Evolutionary conservation across 139 green algal species (phyloP).

Genomic region (Deuterostichococcus epilithicus): DNA sequence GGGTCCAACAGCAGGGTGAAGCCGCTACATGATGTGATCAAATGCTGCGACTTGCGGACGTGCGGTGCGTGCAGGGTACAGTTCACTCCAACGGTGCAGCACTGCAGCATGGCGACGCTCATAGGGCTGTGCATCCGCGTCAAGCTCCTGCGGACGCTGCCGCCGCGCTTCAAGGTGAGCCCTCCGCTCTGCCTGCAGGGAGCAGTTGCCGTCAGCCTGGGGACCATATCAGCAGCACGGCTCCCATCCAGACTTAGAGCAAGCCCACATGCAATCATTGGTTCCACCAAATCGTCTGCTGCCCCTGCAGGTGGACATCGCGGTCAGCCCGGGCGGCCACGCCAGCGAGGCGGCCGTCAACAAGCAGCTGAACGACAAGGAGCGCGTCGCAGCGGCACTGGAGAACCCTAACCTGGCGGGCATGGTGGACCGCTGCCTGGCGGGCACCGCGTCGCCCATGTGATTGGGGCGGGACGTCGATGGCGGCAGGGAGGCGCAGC

Average conservation of each 20-base stretch:
- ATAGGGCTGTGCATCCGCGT: slow-evolving; percentile 95
- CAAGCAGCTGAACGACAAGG: slow-evolving; percentile 99
- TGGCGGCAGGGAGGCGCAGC: no score
- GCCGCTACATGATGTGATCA: no score
- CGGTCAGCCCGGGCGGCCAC: slow-evolving; percentile 74
- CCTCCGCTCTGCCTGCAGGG: not conserved
- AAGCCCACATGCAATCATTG: no score
- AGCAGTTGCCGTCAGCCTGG: no score
- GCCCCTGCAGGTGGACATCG: slow-evolving; percentile 58
- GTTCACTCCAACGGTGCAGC: slow-evolving; percentile 88
- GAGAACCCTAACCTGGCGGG: slow-evolving; percentile 92
- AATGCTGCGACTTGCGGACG: no score
- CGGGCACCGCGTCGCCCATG: not conserved
- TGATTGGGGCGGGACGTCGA: no score
- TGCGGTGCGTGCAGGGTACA: slow-evolving; percentile 43
- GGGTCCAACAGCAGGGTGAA: no score
- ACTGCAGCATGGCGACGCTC: slow-evolving; percentile 98
- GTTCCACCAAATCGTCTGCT: not conserved
- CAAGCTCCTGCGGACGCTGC: slow-evolving; percentile 83
- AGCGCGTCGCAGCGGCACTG: slow-evolving; percentile 92
- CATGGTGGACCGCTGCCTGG: slow-evolving; percentile 89
- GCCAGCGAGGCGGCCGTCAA: slow-evolving; percentile 89
- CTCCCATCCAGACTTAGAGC: not conserved
- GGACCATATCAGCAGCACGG: no score
- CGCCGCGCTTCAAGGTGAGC: slow-evolving; percentile 80